Conservation (phyloP, 2,329 filamentous ascomycete genomes). For the Ciborinia camelliae region DNA sequence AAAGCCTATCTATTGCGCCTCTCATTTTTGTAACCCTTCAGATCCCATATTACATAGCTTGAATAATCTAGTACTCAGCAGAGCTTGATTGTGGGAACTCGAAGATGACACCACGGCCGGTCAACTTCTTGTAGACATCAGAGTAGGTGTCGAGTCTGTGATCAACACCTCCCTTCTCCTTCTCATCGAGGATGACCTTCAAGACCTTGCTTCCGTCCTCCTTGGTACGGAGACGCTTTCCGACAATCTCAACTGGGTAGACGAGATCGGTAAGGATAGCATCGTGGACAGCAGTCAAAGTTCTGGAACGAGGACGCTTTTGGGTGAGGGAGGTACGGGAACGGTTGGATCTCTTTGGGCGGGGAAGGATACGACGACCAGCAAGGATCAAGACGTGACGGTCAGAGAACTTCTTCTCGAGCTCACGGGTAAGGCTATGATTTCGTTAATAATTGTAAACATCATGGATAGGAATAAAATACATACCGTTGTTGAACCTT, state of each 20-base stretch:
- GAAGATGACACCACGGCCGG: conserved; percentile 93
- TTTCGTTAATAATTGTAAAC: conserved; percentile 1
- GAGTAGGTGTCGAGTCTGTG: conserved; percentile 99
- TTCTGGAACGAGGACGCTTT: conserved; percentile 97
- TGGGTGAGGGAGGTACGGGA: conserved; percentile 95
- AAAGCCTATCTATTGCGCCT: conserved; percentile 19
- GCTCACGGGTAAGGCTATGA: conserved; percentile 91
- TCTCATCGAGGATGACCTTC: conserved; percentile 99
- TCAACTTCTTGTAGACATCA: conserved; percentile 98
- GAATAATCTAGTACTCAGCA: conserved; percentile 69
- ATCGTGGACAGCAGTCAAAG: conserved; percentile 97
- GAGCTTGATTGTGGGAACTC: conserved; percentile 90
- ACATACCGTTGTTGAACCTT: conserved; percentile 99
- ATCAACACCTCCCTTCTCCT: conserved; percentile 99
- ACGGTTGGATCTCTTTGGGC: conserved; percentile 97
- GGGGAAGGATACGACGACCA: conserved; percentile 96
- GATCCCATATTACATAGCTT: conserved; percentile 11
- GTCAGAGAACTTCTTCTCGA: conserved; percentile 99
- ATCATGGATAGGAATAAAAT: conserved; percentile 9
- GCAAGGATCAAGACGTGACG: conserved; percentile 99
- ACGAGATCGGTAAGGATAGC: conserved; percentile 96
- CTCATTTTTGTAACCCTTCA: conserved; percentile 12
- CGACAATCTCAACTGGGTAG: conserved; percentile 99
- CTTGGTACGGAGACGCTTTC: conserved; percentile 97
- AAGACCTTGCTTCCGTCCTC: conserved; percentile 98